Evolutionary conservation across 257 asterid genomes (phyloP).

Genomic region (Ilex asprella): DNA sequence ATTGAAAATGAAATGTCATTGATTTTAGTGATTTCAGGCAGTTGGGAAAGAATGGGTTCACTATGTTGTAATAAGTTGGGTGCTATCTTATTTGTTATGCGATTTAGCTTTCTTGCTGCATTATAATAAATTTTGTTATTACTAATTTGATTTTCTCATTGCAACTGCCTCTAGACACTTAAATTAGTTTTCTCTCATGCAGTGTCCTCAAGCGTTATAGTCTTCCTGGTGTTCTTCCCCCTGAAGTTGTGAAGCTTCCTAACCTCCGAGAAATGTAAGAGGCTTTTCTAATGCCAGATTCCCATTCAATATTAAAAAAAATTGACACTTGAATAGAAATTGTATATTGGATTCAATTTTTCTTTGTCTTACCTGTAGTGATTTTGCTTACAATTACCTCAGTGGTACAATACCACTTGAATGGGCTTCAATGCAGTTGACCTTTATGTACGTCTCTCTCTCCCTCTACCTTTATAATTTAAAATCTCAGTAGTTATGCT

Average conservation of each 20-base stretch:
- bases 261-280: slow-evolving; percentile 61
- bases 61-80: neutral
- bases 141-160: too few species aligned
- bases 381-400: slow-evolving; percentile 80
- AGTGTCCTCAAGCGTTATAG: slow-evolving; percentile 65
- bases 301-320: slow-evolving; percentile 7
- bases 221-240: slow-evolving; percentile 81
- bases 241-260: slow-evolving; percentile 49
- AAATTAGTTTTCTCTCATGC: slow-evolving; percentile 25
- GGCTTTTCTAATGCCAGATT: slow-evolving; percentile 8
- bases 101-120: too few species aligned
- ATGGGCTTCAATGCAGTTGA: slow-evolving; percentile 65
- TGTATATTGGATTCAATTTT: slow-evolving; percentile 4
- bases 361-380: slow-evolving; percentile 38
- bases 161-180: neutral
- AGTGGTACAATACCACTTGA: slow-evolving; percentile 70
- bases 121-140: too few species aligned
- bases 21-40: neutral
- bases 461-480: slow-evolving; percentile 5
- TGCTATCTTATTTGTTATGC: too few species aligned
- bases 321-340: slow-evolving; percentile 3
- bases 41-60: neutral
- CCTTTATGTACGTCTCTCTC: slow-evolving; percentile 40
- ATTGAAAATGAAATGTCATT: neutral
- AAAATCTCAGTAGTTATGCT: slow-evolving; percentile 4